Evolutionary conservation across 371 early-diverging fungal species (phyloP), one percentile per base, ranked within the genome.

Genomic region (Mucor plumbeus): DNA sequence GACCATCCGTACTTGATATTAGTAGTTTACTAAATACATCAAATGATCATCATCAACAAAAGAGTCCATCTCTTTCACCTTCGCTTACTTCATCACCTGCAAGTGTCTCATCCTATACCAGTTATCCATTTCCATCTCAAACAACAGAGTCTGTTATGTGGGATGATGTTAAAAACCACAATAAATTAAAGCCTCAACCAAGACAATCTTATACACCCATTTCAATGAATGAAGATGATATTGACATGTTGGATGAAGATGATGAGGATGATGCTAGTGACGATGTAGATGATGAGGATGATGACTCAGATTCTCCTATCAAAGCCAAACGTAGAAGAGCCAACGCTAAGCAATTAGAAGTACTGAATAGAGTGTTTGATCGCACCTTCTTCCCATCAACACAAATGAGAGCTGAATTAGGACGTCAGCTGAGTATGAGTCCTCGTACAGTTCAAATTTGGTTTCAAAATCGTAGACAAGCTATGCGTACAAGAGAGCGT

Each of bases 381-480:
- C 83, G 84, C 19, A 83, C 87, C 39, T 79, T 84, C 43, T 93
- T 72, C 69, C 90, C 82, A 70, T 90, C 79, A 6, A 92, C 92
- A 7, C 92, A 92, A 64, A 83, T 93, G 76, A 88, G 99, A 58
- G 88, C 90, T 65, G 87, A 91, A 61, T 85, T 99, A 14, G 94
- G 94, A 36, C 86, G 87, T 60, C 89, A 95, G 69, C 85, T 97
- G 55, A 89, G 91, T 54, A 98, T 98, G 97, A 94, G 79, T 55
- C 76, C 77, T 76, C 35, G 86, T 79, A 89, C 92, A 15, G 94
- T 97, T 6, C 95, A 98, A 76, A 94, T 97, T 56, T 97, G 98
- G 98, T 98, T 98, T 79, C 98, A 98, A 77, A 98, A 98, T 81
- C 87, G 93, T 66, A 87, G 98, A 34, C 90, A 90, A 69, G 82